Evolutionary conservation across 805 yeast genomes (phyloP), one percentile per base, ranked within the genome.

Genomic region (Saccharomycopsis olivae): DNA sequence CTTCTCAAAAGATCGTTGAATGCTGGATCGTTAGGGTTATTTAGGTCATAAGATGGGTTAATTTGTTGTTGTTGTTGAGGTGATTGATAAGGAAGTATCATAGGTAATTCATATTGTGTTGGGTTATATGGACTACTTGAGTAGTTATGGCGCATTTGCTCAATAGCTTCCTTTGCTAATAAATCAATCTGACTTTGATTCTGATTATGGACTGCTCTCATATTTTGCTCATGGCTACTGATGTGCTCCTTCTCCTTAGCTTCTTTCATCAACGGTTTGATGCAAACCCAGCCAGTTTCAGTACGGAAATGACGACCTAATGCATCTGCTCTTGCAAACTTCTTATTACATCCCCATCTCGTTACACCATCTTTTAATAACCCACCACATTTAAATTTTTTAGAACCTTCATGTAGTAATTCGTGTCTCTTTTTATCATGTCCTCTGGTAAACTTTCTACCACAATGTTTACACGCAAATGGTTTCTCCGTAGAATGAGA

Each of bases 341-440:
- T 65, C 53, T 75, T 73, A 13, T 81, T 78, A 55, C 89, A 80
- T 3, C 88, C 89, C 88, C 89, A 79, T 47, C 60, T 58, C 3
- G 78, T 73, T 11, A 51, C 53, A 1, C 78, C 77, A 49, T 77
- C 78, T 25, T 65, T 65, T 46, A 79, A 56, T 16, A 56, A 56
- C 1, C 87, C 88, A 41, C 70, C 69, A 53, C 92, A 82, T 40
- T 67, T 71, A 57, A 75, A 81, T 54, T 70, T 75, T 62, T 77
- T 78, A 42, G 70, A 75, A 4, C 88, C 88, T 16, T 76, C 70
- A 51, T 82, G 92, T n/a, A 82, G 60, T 15, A 71, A 64, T 53
- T 82, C 88, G 55, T 82, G 92, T 36, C 92, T 68, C 50, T 77
- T 77, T 40, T 79, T 66, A 55, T 82, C 92, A 52, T 82, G 89